A percentile compares a stretch with the other conserved stretches of the same genome.
Conservation (phyloP, 495 filamentous ascomycete genomes). For the Chaetomium cochliodes region DNA sequence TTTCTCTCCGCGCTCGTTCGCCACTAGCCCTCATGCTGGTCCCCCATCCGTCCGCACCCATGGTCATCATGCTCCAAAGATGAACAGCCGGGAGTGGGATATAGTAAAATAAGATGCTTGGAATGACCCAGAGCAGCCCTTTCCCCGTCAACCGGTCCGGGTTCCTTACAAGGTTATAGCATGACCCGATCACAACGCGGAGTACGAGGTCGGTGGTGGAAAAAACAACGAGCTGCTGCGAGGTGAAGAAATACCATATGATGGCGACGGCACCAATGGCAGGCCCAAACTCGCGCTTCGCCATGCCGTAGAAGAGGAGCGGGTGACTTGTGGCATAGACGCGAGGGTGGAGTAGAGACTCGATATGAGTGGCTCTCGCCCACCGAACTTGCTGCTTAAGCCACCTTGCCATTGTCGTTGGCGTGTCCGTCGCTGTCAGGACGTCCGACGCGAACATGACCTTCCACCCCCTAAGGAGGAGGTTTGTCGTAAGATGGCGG, state of each 20-base stretch:
- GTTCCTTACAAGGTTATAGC: conserved; percentile 20
- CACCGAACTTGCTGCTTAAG: conserved; percentile 23
- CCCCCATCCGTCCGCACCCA: conserved; percentile 21
- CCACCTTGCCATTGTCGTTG: conserved; percentile 19
- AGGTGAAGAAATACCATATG: conserved; percentile 20
- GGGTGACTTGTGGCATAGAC: conserved; percentile 20
- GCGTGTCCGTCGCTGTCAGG: conserved; percentile 18
- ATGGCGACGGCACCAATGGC: conserved; percentile 18
- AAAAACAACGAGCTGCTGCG: conserved; percentile 6
- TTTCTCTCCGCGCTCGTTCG: conserved; percentile 14
- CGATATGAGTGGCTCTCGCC: conserved; percentile 22
- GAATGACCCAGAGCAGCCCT: conserved; percentile 12
- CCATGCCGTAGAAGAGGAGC: conserved; percentile 20
- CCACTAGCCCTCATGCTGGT: conserved; percentile 21
- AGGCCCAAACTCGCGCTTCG: conserved; percentile 21
- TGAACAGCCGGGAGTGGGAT: conserved; percentile 21
- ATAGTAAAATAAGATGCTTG: conserved; percentile 22
- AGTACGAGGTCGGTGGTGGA: conserved; percentile 9
- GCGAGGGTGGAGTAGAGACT: conserved; percentile 16
- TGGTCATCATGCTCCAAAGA: conserved; percentile 22
- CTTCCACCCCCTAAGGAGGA: conserved; percentile 18
- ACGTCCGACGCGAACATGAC: conserved; percentile 22
- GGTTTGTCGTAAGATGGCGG: conserved; percentile 22
- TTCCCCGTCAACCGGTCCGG: not conserved
- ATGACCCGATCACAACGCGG: conserved; percentile 8